Evolutionary conservation across 2,329 filamentous ascomycete species (phyloP).

Genomic region (Keithomyces neogunnii): DNA sequence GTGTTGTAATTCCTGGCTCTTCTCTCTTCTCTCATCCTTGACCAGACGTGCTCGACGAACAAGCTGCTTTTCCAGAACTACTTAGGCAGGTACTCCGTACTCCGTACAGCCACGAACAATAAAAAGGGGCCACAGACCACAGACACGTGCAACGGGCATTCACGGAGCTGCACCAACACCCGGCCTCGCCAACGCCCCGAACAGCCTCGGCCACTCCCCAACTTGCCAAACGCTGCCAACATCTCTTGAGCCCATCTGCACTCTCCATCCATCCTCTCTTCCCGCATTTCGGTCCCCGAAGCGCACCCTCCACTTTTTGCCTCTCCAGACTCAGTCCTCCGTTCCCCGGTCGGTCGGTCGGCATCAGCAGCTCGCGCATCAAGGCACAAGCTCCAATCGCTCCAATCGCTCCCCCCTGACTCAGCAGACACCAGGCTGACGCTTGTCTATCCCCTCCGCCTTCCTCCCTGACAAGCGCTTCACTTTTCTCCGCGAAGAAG

Average conservation of each 20-base stretch:
- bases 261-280: neutral
- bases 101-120: too few species aligned
- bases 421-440: slow-evolving; percentile 1
- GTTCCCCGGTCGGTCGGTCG: neutral
- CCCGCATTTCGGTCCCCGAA: neutral
- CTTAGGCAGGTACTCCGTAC: too few species aligned
- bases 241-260: neutral
- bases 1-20: too few species aligned
- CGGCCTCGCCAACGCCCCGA: neutral
- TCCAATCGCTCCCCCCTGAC: neutral
- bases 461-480: slow-evolving; percentile 14
- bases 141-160: slow-evolving; percentile 4
- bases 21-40: too few species aligned
- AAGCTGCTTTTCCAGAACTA: too few species aligned
- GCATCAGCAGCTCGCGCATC: neutral
- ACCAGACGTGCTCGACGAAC: too few species aligned
- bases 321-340: neutral
- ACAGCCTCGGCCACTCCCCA: slow-evolving; percentile 1
- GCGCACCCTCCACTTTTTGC: slow-evolving; percentile 1
- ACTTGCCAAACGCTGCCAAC: neutral
- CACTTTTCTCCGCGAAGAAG: slow-evolving; percentile 60
- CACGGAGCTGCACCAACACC: neutral
- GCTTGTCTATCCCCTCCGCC: neutral
- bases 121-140: too few species aligned
- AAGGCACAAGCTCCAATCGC: neutral